A percentile compares a stretch with the other conserved stretches of the same genome.
Conservation (phyloP, 257 asterid genomes). For the Cinchona pubescens region DNA sequence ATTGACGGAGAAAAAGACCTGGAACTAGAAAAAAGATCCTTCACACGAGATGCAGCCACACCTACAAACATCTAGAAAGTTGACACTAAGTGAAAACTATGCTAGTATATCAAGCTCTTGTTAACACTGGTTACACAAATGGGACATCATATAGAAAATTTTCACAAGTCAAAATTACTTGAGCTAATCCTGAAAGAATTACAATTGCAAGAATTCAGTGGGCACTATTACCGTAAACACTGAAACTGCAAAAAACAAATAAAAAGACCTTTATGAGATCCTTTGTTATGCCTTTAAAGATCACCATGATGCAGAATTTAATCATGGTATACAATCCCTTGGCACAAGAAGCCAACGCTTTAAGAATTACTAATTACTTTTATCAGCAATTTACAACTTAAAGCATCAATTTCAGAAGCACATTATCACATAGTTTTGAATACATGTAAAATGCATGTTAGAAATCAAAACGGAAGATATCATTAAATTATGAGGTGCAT, state of each 20-base stretch:
- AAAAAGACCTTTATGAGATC: background rate
- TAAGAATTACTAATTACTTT: background rate
- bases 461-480: background rate
- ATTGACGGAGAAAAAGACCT: conserved; percentile 97
- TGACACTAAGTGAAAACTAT: background rate
- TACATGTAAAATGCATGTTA: background rate
- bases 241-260: background rate
- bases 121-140: background rate
- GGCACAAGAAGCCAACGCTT: background rate
- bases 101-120: background rate
- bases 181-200: background rate
- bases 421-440: background rate
- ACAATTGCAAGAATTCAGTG: background rate
- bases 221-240: background rate
- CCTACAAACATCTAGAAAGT: conserved; percentile 94
- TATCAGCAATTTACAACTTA: background rate
- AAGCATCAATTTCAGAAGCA: background rate
- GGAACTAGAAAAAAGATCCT: conserved; percentile 93
- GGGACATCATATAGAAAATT: background rate
- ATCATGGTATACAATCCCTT: background rate
- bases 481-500: background rate
- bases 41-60: conserved; percentile 99
- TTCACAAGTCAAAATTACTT: background rate
- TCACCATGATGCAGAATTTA: background rate
- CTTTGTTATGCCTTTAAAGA: background rate